A percentile compares a stretch with the other conserved stretches of the same genome.
These are phyloP conservation scores for Hyaloperonospora brassicae DNA, from an alignment of 352 stramenopile genomes.

Conservation along the genomic window DNA sequence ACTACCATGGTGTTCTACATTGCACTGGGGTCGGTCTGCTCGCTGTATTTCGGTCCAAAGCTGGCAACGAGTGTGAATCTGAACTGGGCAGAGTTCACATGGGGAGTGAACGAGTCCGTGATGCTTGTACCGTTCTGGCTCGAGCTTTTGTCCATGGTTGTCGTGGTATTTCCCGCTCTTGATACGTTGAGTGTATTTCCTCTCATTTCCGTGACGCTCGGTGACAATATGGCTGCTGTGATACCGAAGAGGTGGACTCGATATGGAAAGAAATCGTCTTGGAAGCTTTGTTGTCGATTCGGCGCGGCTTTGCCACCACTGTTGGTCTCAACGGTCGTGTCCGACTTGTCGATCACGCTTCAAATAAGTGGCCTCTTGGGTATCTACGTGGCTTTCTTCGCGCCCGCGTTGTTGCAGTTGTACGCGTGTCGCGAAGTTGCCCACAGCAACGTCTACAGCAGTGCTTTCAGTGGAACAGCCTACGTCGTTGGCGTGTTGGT, in stretches of 20 bases:
- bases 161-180: conserved; percentile 85
- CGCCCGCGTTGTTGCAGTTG: conserved; percentile 62
- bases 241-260: conserved; percentile 36
- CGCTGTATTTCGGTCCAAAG: conserved; percentile 79
- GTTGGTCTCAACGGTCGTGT: conserved; percentile 72
- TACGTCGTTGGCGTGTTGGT: conserved; percentile 60
- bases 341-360: conserved; percentile 78
- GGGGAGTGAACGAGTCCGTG: conserved; percentile 49
- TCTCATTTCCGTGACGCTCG: conserved; percentile 88
- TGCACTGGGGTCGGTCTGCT: conserved; percentile 58
- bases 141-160: conserved; percentile 61
- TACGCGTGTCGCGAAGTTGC: conserved; percentile 43
- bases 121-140: conserved; percentile 48
- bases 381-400: conserved; percentile 79
- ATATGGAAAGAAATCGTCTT: conserved; percentile 33
- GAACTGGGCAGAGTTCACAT: conserved; percentile 87
- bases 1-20: conserved; percentile 86
- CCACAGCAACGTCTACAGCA: conserved; percentile 49
- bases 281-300: conserved; percentile 72
- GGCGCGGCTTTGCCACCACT: conserved; percentile 70
- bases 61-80: conserved; percentile 83
- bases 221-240: conserved; percentile 80
- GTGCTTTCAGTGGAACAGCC: conserved; percentile 41
- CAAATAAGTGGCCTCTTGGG: conserved; percentile 76
- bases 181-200: conserved; percentile 88